Conservation (phyloP, 208 protist species). For the Leishmania guyanensis region DNA sequence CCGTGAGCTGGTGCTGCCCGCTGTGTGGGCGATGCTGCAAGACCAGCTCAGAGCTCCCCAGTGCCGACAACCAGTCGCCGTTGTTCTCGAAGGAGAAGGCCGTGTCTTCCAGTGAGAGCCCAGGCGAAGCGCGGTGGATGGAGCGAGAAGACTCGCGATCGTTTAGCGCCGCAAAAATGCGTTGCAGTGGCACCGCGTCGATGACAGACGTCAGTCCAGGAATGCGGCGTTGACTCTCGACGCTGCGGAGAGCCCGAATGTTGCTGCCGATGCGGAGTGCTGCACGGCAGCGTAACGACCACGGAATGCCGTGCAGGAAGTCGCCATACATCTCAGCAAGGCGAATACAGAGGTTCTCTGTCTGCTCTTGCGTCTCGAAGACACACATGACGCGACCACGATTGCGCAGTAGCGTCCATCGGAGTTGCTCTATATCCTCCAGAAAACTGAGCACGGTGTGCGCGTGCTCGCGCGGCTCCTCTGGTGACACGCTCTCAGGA, state of each 20-base stretch:
- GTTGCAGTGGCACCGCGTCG: constrained; percentile 58
- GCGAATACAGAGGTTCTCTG: constrained; percentile 23
- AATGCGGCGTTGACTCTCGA: constrained; percentile 70
- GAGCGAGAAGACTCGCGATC: constrained; percentile 81
- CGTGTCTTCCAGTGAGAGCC: constrained; percentile 49
- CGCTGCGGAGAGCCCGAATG: constrained; percentile 71
- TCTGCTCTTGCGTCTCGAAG: constrained; percentile 28
- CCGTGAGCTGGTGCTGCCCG: constrained; percentile 72
- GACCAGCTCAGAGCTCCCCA: constrained; percentile 79
- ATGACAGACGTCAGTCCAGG: constrained; percentile 32
- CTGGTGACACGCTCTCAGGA: background rate
- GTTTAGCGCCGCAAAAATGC: constrained; percentile 77
- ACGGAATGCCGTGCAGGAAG: constrained; percentile 50
- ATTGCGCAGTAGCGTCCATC: constrained; percentile 47
- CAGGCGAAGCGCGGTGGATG: constrained; percentile 57
- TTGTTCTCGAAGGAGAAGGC: constrained; percentile 87
- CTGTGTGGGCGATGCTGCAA: constrained; percentile 73
- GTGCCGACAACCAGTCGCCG: constrained; percentile 79
- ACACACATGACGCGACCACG: constrained; percentile 15
- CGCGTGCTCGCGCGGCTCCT: constrained; percentile 66
- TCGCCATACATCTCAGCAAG: constrained; percentile 41
- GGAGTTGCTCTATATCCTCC: constrained; percentile 73
- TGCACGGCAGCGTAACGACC: constrained; percentile 42
- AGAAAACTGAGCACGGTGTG: constrained; percentile 72
- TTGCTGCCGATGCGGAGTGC: constrained; percentile 74